Percentiles rank a stretch among this genome's conserved stretches.
Conservation (phyloP, 1,284 basidiomycete species). For the Fomitopsis palustris region DNA sequence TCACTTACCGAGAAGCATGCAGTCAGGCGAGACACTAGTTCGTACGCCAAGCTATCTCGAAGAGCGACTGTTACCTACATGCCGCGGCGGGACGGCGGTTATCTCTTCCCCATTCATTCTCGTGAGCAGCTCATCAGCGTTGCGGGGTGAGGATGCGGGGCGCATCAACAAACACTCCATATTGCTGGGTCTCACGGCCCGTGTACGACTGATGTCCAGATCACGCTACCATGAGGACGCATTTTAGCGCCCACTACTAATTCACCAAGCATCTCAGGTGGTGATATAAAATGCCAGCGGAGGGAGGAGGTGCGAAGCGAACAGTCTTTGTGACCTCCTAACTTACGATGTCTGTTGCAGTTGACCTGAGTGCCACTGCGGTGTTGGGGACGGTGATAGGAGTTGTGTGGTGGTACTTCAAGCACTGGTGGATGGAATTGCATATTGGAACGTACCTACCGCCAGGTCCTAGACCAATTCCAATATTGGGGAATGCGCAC, state of each 20-base stretch:
- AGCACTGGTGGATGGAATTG: neutral
- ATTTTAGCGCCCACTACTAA: neutral
- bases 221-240: neutral
- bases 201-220: neutral
- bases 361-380: neutral
- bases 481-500: conserved; percentile 46
- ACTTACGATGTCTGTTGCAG: neutral
- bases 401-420: neutral
- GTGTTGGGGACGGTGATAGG: neutral
- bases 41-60: no score
- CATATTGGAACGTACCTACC: conserved; percentile 24
- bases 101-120: neutral
- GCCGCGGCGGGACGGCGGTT: no score
- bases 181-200: neutral
- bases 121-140: neutral
- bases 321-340: neutral
- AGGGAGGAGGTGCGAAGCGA: neutral
- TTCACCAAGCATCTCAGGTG: neutral
- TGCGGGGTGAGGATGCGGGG: neutral
- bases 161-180: neutral
- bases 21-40: no score
- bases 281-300: neutral
- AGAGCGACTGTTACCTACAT: no score
- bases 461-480: conserved; percentile 43
- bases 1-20: no score